Evolutionary conservation across 2,329 filamentous ascomycete species (phyloP).

Genomic region (Myriangium duriaei): DNA sequence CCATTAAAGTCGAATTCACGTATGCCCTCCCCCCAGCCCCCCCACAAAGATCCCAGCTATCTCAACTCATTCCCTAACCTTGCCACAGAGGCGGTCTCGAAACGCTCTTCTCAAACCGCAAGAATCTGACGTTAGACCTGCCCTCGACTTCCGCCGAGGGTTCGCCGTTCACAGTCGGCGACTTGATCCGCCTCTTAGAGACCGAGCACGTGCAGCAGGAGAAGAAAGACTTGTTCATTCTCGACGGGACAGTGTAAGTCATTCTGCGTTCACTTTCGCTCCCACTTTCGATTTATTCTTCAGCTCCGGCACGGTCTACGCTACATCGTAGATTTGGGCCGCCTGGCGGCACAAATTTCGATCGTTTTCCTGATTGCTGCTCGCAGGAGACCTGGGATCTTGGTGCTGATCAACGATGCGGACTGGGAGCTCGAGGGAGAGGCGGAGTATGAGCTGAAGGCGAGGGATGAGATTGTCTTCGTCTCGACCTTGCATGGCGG

Average conservation of each 20-base stretch:
- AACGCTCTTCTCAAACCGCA: conserved; percentile 78
- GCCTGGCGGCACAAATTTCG: too few species aligned
- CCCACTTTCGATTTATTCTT: background rate
- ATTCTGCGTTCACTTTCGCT: conserved; percentile 3
- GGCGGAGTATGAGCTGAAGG: conserved; percentile 72
- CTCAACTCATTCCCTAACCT: conserved; percentile 5
- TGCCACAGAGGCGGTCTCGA: conserved; percentile 66
- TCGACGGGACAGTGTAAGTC: conserved; percentile 77
- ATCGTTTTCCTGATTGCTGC: conserved; percentile 2
- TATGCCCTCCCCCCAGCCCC: conserved; percentile 26
- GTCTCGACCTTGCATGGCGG: conserved; percentile 94
- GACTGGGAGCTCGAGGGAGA: conserved; percentile 98
- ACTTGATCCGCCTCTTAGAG: conserved; percentile 68
- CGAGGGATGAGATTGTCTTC: conserved; percentile 80
- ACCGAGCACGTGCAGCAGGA: conserved; percentile 72
- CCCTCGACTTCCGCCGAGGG: conserved; percentile 51
- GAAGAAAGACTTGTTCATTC: conserved; percentile 76
- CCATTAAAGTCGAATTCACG: conserved; percentile 55
- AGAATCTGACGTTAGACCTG: conserved; percentile 57
- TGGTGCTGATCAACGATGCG: conserved; percentile 93
- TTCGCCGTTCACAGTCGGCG: conserved; percentile 54
- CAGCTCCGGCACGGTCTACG: too few species aligned
- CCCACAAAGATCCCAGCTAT: conserved; percentile 12
- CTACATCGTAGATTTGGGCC: too few species aligned
- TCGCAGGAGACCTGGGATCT: conserved; percentile 79